Percentiles rank a stretch among this genome's conserved stretches.
Conservation (phyloP, 345 rosid species). For the Bruguiera gymnorhiza region DNA sequence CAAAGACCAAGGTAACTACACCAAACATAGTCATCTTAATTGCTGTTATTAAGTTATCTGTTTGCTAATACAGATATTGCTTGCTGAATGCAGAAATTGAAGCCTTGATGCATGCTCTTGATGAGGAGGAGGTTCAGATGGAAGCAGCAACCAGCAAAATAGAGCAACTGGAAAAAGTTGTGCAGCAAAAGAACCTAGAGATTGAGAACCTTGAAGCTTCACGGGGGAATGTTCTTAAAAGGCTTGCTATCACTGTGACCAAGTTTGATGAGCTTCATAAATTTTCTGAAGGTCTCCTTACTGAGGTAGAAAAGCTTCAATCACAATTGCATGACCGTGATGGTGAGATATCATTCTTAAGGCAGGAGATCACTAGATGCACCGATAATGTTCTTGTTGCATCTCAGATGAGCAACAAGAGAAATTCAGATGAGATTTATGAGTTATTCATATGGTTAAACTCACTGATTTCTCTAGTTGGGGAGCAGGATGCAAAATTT, state of each 20-base stretch:
- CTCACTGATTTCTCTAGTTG: constrained; percentile 44
- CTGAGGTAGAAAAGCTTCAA: constrained; percentile 88
- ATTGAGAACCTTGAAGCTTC: constrained; percentile 77
- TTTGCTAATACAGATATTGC: constrained; percentile 13
- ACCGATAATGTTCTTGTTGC: constrained; percentile 78
- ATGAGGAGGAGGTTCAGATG: constrained; percentile 94
- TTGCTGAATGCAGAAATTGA: constrained; percentile 63
- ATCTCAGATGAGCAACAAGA: constrained; percentile 56
- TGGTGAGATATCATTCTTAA: constrained; percentile 86
- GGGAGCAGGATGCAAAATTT: constrained; percentile 39
- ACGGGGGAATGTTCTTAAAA: constrained; percentile 74
- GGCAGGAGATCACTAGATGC: constrained; percentile 96
- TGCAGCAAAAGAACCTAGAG: constrained; percentile 60
- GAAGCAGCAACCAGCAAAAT: constrained; percentile 62
- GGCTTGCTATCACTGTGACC: constrained; percentile 74
- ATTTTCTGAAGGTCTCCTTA: constrained; percentile 73
- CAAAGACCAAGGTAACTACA: constrained; percentile 72
- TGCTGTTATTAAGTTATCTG: not conserved
- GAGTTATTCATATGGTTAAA: constrained; percentile 64
- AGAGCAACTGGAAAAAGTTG: constrained; percentile 50
- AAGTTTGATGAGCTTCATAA: constrained; percentile 96
- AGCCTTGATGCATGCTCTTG: constrained; percentile 93
- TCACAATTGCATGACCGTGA: constrained; percentile 82
- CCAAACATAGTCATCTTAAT: constrained; percentile 13
- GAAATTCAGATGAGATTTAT: constrained; percentile 52